Percentiles rank a stretch among this genome's conserved stretches.
Evolutionary conservation across 345 rosid species (phyloP).

Genomic region (Pugionium cornutum): DNA sequence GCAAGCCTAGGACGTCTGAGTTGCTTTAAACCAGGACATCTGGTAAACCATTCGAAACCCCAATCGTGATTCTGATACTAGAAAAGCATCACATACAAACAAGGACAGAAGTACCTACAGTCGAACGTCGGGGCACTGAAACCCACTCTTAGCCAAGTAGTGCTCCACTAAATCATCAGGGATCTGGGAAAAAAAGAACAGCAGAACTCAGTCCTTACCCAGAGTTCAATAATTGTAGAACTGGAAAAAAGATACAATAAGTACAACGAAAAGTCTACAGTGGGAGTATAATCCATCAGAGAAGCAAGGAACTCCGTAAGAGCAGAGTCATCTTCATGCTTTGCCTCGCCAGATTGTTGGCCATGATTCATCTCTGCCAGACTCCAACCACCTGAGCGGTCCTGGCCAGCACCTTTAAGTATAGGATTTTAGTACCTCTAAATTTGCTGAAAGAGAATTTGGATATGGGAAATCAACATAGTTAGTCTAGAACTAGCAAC

Average conservation of each 20-base stretch:
- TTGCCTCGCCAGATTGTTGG: slow-evolving; percentile 55
- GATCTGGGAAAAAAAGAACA: slow-evolving; percentile 48
- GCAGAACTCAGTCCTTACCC: not conserved
- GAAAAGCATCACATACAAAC: not conserved
- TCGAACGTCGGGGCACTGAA: slow-evolving; percentile 94
- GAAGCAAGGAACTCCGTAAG: slow-evolving; percentile 53
- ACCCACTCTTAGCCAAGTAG: slow-evolving; percentile 94
- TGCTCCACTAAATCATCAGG: slow-evolving; percentile 97
- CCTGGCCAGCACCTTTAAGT: too few relatives aligned
- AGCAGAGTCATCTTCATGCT: slow-evolving; percentile 84
- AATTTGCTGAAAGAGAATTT: too few relatives aligned
- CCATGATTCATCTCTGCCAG: slow-evolving; percentile 51
- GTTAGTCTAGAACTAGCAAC: too few relatives aligned
- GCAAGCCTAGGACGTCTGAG: too few relatives aligned
- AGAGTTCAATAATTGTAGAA: not conserved
- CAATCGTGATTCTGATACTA: not conserved
- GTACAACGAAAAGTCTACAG: slow-evolving; percentile 40
- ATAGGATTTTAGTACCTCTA: too few relatives aligned
- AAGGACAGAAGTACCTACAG: slow-evolving; percentile 61
- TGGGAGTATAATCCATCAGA: slow-evolving; percentile 86
- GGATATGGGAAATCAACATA: too few relatives aligned
- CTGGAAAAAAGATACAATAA: not conserved
- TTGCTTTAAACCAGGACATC: too few relatives aligned
- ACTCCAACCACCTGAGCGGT: too few relatives aligned
- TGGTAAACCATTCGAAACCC: slow-evolving; percentile 1